Base-by-base conservation (phyloP, 805 yeast species). In the Yamadazyma scolyti region DNA sequence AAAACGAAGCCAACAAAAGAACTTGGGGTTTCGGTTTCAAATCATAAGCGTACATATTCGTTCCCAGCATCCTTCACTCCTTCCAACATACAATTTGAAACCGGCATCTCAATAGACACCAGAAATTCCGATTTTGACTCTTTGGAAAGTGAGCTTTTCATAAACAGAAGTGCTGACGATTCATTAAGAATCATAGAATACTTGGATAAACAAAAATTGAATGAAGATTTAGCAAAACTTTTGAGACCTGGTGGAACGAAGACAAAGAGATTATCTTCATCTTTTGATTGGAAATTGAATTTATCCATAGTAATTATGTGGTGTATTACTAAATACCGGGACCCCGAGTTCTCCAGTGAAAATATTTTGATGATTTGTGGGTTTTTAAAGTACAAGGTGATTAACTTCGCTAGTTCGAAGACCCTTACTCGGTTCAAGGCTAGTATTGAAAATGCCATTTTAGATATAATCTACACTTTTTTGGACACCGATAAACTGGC, bases 361-460 rank as follows among this genome's bases (percentile, higher is more conserved):
- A 41, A 46, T 23, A 58, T 54, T 25, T 57, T 46, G 39, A 61
- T 41, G 37, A 52, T 75, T 10, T 73, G 75, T 40, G 60, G 65
- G 16, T 58, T 73, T 18, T 33, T 77, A 17, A 73, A 73, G 31
- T 44, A 54, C 23, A 64, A 61, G 9, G 64, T 70, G 11, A 34
- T 56, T 4, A 55, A 46, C 20, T 46, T 37, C 5, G 25, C 48
- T 10, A 40, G 40, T 3, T 23, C 50, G 3, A 44, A 45, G 27
- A 39, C 44, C 9, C 36, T 46, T 6, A 14, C 43, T 2, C 46
- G 37, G 11, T 60, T 70, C 9, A 59, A 67, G 28, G 58, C 71
- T n/a, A 73, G 70, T 34, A 53, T 68, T 27, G 73, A 67, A 36
- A 56, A 51, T 34, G 68, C 61, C 28, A 50, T 68, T 11, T 44